Evolutionary conservation across 2,329 filamentous ascomycete genomes (phyloP), one percentile per base, ranked within the genome.

Genomic region (Tympanopsis confertula): DNA sequence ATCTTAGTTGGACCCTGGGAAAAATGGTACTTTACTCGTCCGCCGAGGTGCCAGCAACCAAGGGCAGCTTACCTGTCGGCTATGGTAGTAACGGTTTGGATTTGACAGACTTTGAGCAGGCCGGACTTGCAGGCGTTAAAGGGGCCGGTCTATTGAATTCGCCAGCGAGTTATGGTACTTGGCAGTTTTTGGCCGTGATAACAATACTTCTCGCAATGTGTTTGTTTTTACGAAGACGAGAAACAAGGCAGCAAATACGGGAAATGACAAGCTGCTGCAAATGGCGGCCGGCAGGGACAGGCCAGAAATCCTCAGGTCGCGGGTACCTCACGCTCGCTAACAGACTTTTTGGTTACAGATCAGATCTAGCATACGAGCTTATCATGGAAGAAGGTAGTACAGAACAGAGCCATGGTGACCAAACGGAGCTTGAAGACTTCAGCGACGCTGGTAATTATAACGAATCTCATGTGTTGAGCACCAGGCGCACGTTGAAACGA

Each of bases 11-110:
- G 91, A 96, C 91, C 0, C 65, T 98, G 4, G 91, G 91, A 1
- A 94, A 95, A 54, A 95, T 96, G 72, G 75, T 98, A 5, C 72
- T 98, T 4, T 96, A 96, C 49, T 89, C 91, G 3, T 80, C 89
- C 1, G 91, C 86, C 3, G 86, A 95, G 55, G 70, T 98, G 4
- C 80, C 85, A 0, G 60, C 67, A 5, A 68, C 65, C 2, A 65
- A 69, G 13, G 43, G 55, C 1, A 47, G 52, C 2, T 63, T 88
- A 2, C 86, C 88, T 0, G 91, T 98, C 7, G 91, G 91, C 0
- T 96, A 96, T 53, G 91, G 91, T 40, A 86, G 79, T 59, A 98
- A 98, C 51, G 64, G 70, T n/a, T 64, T 65, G 28, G 67, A 66
- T 5, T 68, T 81, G 3, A 53, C 66, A 3, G 86, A 95, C 53